Percentiles rank a stretch among this genome's conserved stretches.
phyloP scores from a whole-genome alignment of 768 basidiomycete genomes.

The Tylopilus balloui region DNA sequence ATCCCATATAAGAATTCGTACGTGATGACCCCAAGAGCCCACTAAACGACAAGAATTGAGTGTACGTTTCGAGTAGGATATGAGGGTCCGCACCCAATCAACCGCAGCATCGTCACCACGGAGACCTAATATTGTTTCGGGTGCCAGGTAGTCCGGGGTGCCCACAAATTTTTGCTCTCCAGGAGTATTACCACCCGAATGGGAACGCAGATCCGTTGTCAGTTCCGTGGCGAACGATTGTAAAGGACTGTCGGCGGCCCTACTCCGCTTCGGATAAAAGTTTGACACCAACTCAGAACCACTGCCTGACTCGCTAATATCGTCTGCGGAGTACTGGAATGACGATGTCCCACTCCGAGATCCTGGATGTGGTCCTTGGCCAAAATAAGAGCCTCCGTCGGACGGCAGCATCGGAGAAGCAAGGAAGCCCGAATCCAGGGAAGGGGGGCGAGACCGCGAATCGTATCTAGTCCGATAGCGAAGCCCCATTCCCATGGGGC shows the following conservation, averaged over 20 bases:
- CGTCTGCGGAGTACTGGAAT: constrained; percentile 70
- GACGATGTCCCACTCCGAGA: constrained; percentile 61
- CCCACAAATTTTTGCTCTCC: constrained; percentile 94
- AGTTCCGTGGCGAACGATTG: constrained; percentile 86
- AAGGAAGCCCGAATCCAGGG: constrained; percentile 74
- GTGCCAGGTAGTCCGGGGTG: constrained; percentile 96
- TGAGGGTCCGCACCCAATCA: constrained; percentile 75
- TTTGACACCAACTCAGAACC: constrained; percentile 70
- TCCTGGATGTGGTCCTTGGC: constrained; percentile 55
- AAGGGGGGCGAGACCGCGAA: constrained; percentile 77
- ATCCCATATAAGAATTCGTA: constrained; percentile 98
- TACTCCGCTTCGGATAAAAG: constrained; percentile 48
- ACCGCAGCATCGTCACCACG: constrained; percentile 93
- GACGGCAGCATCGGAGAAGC: constrained; percentile 68
- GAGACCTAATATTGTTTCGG: constrained; percentile 91
- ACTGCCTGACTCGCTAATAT: constrained; percentile 80
- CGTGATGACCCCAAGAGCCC: constrained; percentile 97
- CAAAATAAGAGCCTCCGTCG: constrained; percentile 80
- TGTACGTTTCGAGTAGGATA: constrained; percentile 5
- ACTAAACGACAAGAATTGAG: constrained; percentile 47
- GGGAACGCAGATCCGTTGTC: constrained; percentile 76
- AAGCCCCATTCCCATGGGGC: constrained; percentile 39
- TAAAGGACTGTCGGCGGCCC: constrained; percentile 66
- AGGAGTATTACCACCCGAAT: constrained; percentile 57
- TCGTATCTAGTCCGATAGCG: constrained; percentile 53